Percentiles rank a stretch among this genome's conserved stretches.
Conservation (phyloP, 306 rosid species). For the Betula pendula region DNA sequence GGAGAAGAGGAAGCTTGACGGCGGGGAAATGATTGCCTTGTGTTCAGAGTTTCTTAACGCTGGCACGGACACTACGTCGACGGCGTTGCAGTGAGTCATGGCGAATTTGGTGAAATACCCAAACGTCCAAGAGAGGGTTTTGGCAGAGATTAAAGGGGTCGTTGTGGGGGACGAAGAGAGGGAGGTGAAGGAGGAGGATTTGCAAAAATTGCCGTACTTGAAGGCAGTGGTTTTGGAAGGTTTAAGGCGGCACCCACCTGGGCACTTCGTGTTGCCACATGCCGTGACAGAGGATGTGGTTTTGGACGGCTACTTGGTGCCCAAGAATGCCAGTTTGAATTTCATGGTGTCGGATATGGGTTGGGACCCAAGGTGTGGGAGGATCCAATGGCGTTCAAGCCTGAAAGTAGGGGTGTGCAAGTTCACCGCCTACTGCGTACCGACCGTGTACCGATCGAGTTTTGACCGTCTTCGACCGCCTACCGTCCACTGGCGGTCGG, state of each 20-base stretch:
- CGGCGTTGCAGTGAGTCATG: neutral
- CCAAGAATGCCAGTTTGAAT: conserved; percentile 36
- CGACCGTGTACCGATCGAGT: too few relatives aligned
- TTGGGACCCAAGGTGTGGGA: conserved; percentile 47
- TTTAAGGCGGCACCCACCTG: conserved; percentile 45
- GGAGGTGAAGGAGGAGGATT: conserved; percentile 37
- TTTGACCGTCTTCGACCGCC: too few relatives aligned
- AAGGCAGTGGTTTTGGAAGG: conserved; percentile 47
- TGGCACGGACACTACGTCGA: neutral
- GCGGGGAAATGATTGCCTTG: neutral
- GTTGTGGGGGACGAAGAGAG: conserved; percentile 9
- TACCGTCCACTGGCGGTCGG: too few relatives aligned
- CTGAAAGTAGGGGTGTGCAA: too few relatives aligned
- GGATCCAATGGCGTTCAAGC: conserved; percentile 45
- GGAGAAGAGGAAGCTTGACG: neutral
- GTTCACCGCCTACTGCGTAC: too few relatives aligned
- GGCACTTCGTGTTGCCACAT: conserved; percentile 41
- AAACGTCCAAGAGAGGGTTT: neutral
- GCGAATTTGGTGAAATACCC: neutral
- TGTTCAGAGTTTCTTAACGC: conserved; percentile 5
- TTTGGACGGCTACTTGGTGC: conserved; percentile 40
- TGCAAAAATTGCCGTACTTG: conserved; percentile 36
- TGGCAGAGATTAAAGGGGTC: neutral
- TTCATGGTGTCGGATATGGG: conserved; percentile 50
- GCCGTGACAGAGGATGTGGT: conserved; percentile 39